These are phyloP conservation scores for Epichloe typhina DNA, from an alignment of 2,329 filamentous ascomycete genomes.

Conservation along the genomic window DNA sequence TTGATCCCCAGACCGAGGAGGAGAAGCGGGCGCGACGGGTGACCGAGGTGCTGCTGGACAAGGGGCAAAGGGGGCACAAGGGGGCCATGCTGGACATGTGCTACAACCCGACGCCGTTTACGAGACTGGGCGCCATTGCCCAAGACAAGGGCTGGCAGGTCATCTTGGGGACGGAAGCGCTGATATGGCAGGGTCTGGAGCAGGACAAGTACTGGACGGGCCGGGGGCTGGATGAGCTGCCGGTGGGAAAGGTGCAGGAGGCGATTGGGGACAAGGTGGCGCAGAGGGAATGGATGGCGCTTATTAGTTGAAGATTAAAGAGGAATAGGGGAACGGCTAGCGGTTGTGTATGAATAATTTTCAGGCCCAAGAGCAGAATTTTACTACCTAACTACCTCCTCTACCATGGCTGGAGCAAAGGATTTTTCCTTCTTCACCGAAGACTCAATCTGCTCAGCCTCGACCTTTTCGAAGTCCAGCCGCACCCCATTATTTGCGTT, in stretches of 20 bases:
- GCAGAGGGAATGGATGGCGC: conserved; percentile 6
- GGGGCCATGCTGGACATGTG: conserved; percentile 71
- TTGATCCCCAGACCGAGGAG: conserved; percentile 49
- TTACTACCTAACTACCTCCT: too few relatives aligned
- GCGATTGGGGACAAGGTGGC: conserved; percentile 31
- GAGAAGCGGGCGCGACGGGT: conserved; percentile 49
- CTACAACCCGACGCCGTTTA: conserved; percentile 63
- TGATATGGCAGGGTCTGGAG: conserved; percentile 67
- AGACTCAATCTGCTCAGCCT: conserved; percentile 14
- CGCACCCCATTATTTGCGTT: conserved; percentile 15
- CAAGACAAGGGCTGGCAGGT: conserved; percentile 55
- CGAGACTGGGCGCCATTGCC: conserved; percentile 49
- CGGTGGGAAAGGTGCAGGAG: conserved; percentile 44
- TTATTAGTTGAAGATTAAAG: too few relatives aligned
- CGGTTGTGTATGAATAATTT: too few relatives aligned
- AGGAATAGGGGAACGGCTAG: too few relatives aligned
- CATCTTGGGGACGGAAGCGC: conserved; percentile 60
- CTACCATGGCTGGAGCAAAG: too few relatives aligned
- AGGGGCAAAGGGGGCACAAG: conserved; percentile 42
- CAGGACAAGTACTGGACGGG: conserved; percentile 57
- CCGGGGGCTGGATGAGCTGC: conserved; percentile 41
- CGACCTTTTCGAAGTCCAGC: conserved; percentile 16
- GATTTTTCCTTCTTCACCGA: neutral
- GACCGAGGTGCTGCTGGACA: conserved; percentile 31
- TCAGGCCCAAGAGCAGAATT: too few relatives aligned